Percentiles rank a stretch among this genome's conserved stretches.
Conservation (phyloP, 495 filamentous ascomycete species). For the Trypethelium eluteriae region DNA sequence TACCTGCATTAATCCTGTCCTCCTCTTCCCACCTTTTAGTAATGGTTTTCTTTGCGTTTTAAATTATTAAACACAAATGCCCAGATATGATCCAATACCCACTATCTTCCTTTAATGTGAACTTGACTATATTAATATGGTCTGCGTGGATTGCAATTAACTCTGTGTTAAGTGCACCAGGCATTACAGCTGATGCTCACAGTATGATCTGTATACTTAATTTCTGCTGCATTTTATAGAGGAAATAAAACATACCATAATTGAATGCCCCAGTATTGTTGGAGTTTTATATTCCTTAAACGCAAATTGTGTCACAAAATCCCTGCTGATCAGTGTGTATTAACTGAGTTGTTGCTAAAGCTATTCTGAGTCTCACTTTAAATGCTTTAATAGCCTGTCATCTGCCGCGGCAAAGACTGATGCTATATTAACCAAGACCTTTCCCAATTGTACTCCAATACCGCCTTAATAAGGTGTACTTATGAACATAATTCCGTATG, state of each 20-base stretch:
- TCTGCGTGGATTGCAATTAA: constrained; percentile 34
- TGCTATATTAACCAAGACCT: constrained; percentile 31
- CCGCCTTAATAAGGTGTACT: constrained; percentile 31
- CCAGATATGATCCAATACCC: constrained; percentile 29
- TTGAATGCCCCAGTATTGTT: constrained; percentile 24
- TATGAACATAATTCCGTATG: constrained; percentile 26
- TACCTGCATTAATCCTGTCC: background rate
- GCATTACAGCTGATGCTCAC: constrained; percentile 34
- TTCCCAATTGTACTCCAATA: constrained; percentile 22
- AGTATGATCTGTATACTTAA: constrained; percentile 32
- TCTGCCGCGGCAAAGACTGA: constrained; percentile 32
- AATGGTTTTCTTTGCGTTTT: constrained; percentile 16
- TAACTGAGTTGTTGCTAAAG: constrained; percentile 33
- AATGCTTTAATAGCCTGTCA: constrained; percentile 26
- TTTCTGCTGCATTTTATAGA: constrained; percentile 8
- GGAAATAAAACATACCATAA: constrained; percentile 24
- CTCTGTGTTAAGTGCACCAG: constrained; percentile 27
- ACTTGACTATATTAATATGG: constrained; percentile 38
- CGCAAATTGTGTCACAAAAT: background rate
- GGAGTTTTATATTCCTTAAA: background rate
- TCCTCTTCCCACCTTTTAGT: background rate
- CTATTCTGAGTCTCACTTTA: constrained; percentile 34
- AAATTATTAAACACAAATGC: constrained; percentile 27
- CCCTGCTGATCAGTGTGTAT: constrained; percentile 19
- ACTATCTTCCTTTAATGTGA: constrained; percentile 23